Evolutionary conservation across 1,284 basidiomycete genomes (phyloP), one percentile per base, ranked within the genome.

Genomic region (Termitomyces sp.): DNA sequence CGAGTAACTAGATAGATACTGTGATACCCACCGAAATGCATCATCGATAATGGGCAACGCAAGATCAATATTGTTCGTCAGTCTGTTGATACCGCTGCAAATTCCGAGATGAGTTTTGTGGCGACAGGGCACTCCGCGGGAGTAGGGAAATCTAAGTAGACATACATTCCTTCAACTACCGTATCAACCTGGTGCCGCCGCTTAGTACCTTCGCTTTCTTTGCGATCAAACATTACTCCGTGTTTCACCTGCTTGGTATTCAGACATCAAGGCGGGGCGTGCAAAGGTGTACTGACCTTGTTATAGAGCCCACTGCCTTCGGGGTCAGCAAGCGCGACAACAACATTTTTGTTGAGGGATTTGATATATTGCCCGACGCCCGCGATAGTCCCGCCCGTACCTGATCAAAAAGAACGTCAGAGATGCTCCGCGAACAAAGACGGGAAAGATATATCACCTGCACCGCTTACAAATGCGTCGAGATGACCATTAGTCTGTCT

Each of bases 301-400:
- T 98, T 98, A 72, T 89, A 97, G 50, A 99, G 72, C 0, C 97
- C 96, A 57, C 91, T 95, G 1, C 96, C 96, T 64, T 95, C 90
- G 0, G 95, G 95, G 72, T 99, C 96, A 1, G 92, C 83, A 31
- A 98, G 76, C 3, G 88, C 84, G 11, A 97, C 77, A n/a, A 80
- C 65, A 46, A 93, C 65, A 50, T 80, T 73, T 35, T 79, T 71
- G 47, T 86, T 76, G 72, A 82, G 80, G 16, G 78, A 79, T 67
- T 88, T 97, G 45, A 99, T 72, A 64, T 80, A 97, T 40, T 76
- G 79, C 0, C 92, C 93, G 1, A 81, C 83, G 0, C 96, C 97
- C 0, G 93, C 86, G 35, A 99, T 82, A 0, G 96, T 98, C 3
- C 97, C 97, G 5, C 97, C 97, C 0, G 96, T 99, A 13, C 93